A percentile compares a stretch with the other conserved stretches of the same genome.
Evolutionary conservation across 768 basidiomycete species (phyloP).

Genomic region (Leccinum uliginosum): DNA sequence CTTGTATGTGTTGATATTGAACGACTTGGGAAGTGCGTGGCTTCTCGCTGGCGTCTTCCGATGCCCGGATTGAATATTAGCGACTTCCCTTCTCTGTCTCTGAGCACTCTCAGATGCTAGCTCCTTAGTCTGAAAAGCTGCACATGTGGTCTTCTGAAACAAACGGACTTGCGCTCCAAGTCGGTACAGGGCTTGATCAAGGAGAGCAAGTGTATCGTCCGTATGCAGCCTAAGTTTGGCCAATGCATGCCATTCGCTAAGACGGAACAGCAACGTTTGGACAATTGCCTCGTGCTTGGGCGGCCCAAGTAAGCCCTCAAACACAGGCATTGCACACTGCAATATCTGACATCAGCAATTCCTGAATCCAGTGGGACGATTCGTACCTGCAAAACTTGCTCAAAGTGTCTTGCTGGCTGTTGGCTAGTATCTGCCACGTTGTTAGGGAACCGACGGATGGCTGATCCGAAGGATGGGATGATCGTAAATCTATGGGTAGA

Average conservation of each 20-base stretch:
- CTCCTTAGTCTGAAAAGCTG: not conserved
- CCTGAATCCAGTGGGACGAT: no score
- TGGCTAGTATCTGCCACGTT: slow-evolving; percentile 38
- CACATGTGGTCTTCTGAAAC: not conserved
- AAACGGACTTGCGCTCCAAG: not conserved
- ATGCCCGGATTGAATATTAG: not conserved
- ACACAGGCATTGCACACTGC: slow-evolving; percentile 28
- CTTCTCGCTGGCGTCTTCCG: no score
- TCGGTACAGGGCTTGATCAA: not conserved
- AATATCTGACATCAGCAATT: no score
- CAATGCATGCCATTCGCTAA: not conserved
- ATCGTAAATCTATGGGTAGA: no score
- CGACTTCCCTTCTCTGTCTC: not conserved
- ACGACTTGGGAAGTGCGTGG: not conserved
- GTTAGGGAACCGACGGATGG: slow-evolving; percentile 33
- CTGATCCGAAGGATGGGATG: slow-evolving; percentile 4
- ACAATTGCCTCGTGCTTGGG: not conserved
- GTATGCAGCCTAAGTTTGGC: not conserved
- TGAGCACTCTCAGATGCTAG: slow-evolving; percentile 3
- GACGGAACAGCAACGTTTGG: not conserved
- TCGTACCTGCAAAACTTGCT: slow-evolving; percentile 39
- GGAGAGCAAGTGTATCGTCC: not conserved
- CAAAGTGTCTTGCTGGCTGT: slow-evolving; percentile 37
- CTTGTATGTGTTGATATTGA: slow-evolving; percentile 34
- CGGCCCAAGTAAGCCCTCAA: slow-evolving; percentile 29